These are phyloP conservation scores for Verticillium dahliae DNA, from an alignment of 2,329 filamentous ascomycete species.

Conservation along the genomic window DNA sequence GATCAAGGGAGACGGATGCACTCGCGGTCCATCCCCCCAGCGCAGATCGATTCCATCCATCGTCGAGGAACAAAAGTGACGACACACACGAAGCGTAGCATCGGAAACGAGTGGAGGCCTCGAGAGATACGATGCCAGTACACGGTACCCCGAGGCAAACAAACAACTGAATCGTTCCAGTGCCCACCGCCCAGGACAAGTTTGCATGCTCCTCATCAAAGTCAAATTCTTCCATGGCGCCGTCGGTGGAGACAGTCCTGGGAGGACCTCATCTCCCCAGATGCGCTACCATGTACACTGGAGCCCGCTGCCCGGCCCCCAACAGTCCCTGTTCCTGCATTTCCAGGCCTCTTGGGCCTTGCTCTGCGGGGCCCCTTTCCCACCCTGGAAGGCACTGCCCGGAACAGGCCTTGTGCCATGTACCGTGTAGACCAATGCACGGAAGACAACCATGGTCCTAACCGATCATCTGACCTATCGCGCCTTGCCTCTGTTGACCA, in stretches of 20 bases:
- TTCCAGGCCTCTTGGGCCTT: not conserved
- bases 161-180: not conserved
- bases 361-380: not conserved
- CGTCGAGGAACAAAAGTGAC: not conserved
- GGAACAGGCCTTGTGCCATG: too few species aligned
- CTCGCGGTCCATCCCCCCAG: not conserved
- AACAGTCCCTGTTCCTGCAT: not conserved
- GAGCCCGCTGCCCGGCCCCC: not conserved
- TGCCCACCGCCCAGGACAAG: not conserved
- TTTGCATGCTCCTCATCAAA: not conserved
- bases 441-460: not conserved
- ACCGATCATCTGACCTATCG: not conserved
- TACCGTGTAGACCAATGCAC: too few species aligned
- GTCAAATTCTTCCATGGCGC: too few species aligned
- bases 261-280: slow-evolving; percentile 1
- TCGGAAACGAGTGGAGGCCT: not conserved
- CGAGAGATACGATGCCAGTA: not conserved
- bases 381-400: not conserved
- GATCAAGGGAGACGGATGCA: not conserved
- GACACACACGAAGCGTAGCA: not conserved
- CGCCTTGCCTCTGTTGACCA: not conserved
- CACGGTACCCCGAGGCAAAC: not conserved
- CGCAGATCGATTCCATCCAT: not conserved
- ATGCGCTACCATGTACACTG: not conserved
- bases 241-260: too few species aligned